Base-by-base conservation (phyloP, 805 yeast genomes). In the Komagataella pastoris region DNA sequence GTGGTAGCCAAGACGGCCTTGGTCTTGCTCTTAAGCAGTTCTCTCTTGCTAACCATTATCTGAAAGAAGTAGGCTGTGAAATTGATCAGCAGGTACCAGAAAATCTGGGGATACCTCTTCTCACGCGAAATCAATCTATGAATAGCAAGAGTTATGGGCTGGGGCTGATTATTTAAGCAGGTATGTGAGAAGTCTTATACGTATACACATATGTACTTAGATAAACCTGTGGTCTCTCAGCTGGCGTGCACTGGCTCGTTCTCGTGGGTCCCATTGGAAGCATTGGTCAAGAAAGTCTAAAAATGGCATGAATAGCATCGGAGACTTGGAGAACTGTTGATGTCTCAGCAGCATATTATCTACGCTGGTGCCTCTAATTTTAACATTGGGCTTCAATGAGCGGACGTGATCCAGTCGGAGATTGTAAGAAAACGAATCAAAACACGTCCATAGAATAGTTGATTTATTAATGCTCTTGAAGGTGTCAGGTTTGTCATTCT, bases 391-490 rank as follows among this genome's bases (percentile, higher is more conserved):
- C 19, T 51, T 51, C 47, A 56, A 58, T 24, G 53, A 44, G 4
- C 43, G 48, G 47, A 66, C 51, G 40, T 58, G 58, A 2, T 50
- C 50, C 8, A 50, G 14, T 46, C 40, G 12, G 14, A 30, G n/a
- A 30, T 30, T 30, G 40, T 10, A 30, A 30, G 40, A 10, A n/a
- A 30, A 14, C 1, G 50, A 51, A 48, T 58, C 61, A 54, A 72
- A 72, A 7, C 63, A 66, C 7, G 61, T 63, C 65, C 73, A 71
- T 3, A 72, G 55, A n/a, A 68, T 54, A 0, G 76, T 58, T 14
- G 54, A 55, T 46, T 58, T 58, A 49, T 62, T 63, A 21, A 61
- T 50, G 18, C 53, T 47, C 24, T 17, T 47, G 49, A 17, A 40
- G 18, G 47, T 24, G 24, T 17, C 21, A 17, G 24, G 3, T 7